A percentile compares a stretch with the other conserved stretches of the same genome.
Evolutionary conservation across 164 flowering plant genomes (phyloP).

Genomic region (Cinnamomum chago): DNA sequence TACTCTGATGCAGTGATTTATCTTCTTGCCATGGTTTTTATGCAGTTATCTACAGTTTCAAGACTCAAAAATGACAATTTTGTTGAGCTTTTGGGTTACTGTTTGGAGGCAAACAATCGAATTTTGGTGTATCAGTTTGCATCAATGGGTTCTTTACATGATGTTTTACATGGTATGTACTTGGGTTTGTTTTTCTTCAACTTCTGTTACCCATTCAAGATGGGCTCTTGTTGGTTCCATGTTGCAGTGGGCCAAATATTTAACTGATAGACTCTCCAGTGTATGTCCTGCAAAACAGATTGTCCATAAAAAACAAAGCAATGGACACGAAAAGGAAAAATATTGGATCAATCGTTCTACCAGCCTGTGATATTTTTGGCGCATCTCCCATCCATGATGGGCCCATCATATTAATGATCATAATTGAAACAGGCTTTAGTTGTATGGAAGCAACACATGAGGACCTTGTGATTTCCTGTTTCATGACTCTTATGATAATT

Average conservation of each 20-base stretch:
- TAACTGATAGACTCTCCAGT: not conserved
- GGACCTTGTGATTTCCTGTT: not conserved
- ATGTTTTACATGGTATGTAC: conserved; percentile 55
- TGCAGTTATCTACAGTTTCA: conserved; percentile 62
- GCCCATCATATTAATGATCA: not conserved
- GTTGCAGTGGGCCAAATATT: not conserved
- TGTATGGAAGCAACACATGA: not conserved
- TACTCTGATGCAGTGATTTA: not conserved
- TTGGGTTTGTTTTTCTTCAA: not conserved
- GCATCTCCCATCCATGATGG: not conserved
- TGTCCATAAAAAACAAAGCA: not conserved
- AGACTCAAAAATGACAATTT: conserved; percentile 63
- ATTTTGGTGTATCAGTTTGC: conserved; percentile 63
- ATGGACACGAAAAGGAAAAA: too few species aligned
- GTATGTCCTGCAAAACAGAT: not conserved
- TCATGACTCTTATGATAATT: not conserved
- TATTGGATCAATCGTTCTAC: not conserved
- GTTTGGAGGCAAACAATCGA: conserved; percentile 53
- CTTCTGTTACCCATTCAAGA: not conserved
- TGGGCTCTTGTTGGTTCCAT: not conserved
- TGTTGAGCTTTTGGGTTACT: conserved; percentile 61
- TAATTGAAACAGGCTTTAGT: not conserved
- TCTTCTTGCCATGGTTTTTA: not conserved
- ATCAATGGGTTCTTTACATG: conserved; percentile 62
- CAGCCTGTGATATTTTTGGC: not conserved